phyloP scores from a whole-genome alignment of 352 stramenopile genomes.

The Pythium plurisporium region DNA sequence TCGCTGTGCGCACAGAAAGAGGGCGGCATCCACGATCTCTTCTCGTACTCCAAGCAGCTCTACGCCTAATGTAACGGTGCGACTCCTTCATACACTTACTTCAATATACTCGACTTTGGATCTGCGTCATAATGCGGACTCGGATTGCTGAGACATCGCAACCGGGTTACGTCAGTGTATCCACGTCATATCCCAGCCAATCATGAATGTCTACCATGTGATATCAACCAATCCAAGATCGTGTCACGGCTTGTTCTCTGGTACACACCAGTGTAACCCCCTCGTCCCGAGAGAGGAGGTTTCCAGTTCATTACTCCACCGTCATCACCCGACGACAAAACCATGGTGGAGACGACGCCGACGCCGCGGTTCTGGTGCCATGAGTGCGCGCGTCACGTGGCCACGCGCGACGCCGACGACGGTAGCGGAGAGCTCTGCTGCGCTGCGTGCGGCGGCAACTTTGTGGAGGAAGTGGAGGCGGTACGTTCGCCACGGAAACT shows the following conservation, averaged over 20 bases:
- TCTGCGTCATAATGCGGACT: too few relatives aligned
- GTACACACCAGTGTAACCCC: too few relatives aligned
- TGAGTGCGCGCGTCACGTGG: conserved; percentile 55
- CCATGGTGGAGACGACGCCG: background rate
- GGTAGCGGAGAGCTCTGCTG: conserved; percentile 69
- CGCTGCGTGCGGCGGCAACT: conserved; percentile 64
- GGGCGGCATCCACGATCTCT: conserved; percentile 95
- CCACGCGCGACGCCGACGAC: conserved; percentile 44
- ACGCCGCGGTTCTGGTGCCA: conserved; percentile 72
- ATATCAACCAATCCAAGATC: background rate
- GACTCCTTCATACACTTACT: background rate
- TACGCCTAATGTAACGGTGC: conserved; percentile 36
- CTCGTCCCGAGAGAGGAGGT: too few relatives aligned
- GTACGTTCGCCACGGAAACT: conserved; percentile 24
- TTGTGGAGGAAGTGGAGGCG: conserved; percentile 82
- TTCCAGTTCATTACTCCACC: background rate
- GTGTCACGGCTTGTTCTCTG: too few relatives aligned
- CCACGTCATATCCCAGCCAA: too few relatives aligned
- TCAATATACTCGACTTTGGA: background rate
- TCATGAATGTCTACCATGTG: too few relatives aligned
- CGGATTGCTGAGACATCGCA: conserved; percentile 3
- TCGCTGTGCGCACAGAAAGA: conserved; percentile 97
- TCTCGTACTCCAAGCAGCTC: conserved; percentile 92
- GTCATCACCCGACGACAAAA: background rate
- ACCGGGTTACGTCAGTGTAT: background rate